phyloP scores from a whole-genome alignment of 805 yeast genomes.

The Candida khao-thaluensis region DNA sequence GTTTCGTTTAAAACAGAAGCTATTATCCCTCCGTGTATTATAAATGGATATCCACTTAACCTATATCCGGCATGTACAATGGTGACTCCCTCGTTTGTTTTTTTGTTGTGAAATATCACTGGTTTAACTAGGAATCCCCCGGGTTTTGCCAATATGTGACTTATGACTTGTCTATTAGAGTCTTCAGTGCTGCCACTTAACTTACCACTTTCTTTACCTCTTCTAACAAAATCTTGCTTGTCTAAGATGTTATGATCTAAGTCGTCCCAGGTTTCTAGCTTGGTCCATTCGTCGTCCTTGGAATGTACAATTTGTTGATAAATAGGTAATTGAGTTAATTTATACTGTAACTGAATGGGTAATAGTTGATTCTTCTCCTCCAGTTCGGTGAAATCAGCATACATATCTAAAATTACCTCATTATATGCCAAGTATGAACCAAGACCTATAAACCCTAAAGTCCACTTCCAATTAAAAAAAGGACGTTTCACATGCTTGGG shows the following conservation, averaged over 20 bases:
- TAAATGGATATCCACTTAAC: slow-evolving; percentile 82
- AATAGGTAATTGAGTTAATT: slow-evolving; percentile 49
- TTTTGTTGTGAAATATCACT: slow-evolving; percentile 57
- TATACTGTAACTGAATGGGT: slow-evolving; percentile 43
- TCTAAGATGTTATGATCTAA: slow-evolving; percentile 38
- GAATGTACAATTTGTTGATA: slow-evolving; percentile 47
- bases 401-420: slow-evolving; percentile 25
- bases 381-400: slow-evolving; percentile 22
- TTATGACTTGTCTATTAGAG: slow-evolving; percentile 21
- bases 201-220: neutral
- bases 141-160: slow-evolving; percentile 58
- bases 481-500: slow-evolving; percentile 20
- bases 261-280: slow-evolving; percentile 44
- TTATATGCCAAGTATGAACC: slow-evolving; percentile 28
- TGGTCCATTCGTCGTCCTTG: slow-evolving; percentile 48
- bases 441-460: slow-evolving; percentile 18
- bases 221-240: slow-evolving; percentile 14
- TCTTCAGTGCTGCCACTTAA: neutral
- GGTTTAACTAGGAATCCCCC: slow-evolving; percentile 83
- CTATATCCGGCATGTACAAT: slow-evolving; percentile 75
- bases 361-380: slow-evolving; percentile 24
- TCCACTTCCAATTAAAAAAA: slow-evolving; percentile 32
- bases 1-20: slow-evolving; percentile 81
- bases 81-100: slow-evolving; percentile 58
- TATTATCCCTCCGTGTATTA: slow-evolving; percentile 85